A percentile compares a stretch with the other conserved stretches of the same genome.
phyloP scores from a whole-genome alignment of 345 rosid species.

The Garcia nutans region DNA sequence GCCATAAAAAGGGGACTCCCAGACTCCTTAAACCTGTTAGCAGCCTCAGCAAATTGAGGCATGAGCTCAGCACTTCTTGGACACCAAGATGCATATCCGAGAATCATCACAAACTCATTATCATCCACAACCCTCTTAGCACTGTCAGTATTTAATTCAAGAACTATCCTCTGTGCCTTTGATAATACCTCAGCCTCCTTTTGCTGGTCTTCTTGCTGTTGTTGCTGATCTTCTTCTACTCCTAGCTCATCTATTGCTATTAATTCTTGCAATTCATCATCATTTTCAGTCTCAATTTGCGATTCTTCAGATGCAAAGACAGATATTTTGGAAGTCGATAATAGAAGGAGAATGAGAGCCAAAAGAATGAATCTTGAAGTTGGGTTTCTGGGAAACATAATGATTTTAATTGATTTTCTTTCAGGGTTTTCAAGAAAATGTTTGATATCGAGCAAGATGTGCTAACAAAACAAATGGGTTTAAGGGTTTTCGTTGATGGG shows the following conservation, averaged over 20 bases:
- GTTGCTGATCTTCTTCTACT: slow-evolving; percentile 28
- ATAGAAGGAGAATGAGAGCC: slow-evolving; percentile 37
- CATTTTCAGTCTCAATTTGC: slow-evolving; percentile 2
- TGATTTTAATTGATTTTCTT: not conserved
- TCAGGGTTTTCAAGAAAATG: not conserved
- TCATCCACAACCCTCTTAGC: slow-evolving; percentile 43
- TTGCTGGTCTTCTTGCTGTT: slow-evolving; percentile 30
- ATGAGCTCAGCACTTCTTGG: slow-evolving; percentile 84
- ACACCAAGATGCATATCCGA: slow-evolving; percentile 93
- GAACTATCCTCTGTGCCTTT: slow-evolving; percentile 73
- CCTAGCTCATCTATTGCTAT: slow-evolving; percentile 65
- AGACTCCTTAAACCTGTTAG: slow-evolving; percentile 61
- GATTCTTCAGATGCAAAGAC: slow-evolving; percentile 31
- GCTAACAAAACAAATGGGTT: not conserved
- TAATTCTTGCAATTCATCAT: slow-evolving; percentile 53
- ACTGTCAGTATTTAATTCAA: slow-evolving; percentile 65
- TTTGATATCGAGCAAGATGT: not conserved
- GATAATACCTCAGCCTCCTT: slow-evolving; percentile 72
- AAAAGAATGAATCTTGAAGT: slow-evolving; percentile 44
- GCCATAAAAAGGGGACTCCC: slow-evolving; percentile 67
- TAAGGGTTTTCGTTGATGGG: slow-evolving; percentile 4
- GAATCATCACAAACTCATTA: slow-evolving; percentile 63
- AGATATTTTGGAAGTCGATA: slow-evolving; percentile 36
- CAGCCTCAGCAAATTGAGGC: slow-evolving; percentile 87
- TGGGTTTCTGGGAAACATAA: slow-evolving; percentile 39